Percentiles rank a stretch among this genome's conserved stretches.
phyloP scores from a whole-genome alignment of 2,329 filamentous ascomycete genomes.

The Epicoccum sorghinum region DNA sequence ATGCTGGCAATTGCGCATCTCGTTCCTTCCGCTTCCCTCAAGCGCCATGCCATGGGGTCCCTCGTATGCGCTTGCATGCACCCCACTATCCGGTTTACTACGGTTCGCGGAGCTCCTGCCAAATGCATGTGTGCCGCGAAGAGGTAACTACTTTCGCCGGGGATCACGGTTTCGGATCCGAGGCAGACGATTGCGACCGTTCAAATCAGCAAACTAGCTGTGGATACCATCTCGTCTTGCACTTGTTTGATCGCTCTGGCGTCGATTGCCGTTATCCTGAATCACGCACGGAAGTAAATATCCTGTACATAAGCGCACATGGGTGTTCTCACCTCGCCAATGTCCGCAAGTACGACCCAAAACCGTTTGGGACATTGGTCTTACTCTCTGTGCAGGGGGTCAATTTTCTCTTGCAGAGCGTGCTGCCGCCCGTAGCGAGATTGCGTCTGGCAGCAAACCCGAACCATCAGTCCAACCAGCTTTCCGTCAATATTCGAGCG shows the following conservation, averaged over 20 bases:
- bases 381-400: background rate
- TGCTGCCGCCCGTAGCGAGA: slow-evolving; percentile 17
- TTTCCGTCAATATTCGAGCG: slow-evolving; percentile 12
- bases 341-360: slow-evolving; percentile 7
- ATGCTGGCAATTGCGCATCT: slow-evolving; percentile 8
- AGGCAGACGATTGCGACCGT: background rate
- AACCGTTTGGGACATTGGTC: background rate
- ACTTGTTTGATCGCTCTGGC: background rate
- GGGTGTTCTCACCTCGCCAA: slow-evolving; percentile 8
- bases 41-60: slow-evolving; percentile 1
- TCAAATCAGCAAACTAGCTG: background rate
- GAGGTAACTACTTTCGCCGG: background rate
- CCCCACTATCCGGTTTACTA: slow-evolving; percentile 4
- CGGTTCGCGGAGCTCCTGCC: slow-evolving; percentile 7
- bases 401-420: slow-evolving; percentile 12
- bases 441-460: slow-evolving; percentile 8
- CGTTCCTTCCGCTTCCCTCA: slow-evolving; percentile 13
- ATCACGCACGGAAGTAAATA: background rate
- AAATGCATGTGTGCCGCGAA: background rate
- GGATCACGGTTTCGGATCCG: slow-evolving; percentile 2
- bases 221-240: slow-evolving; percentile 5
- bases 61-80: slow-evolving; percentile 12
- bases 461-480: slow-evolving; percentile 2
- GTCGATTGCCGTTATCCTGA: background rate
- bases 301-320: background rate